Evolutionary conservation across 345 rosid genomes (phyloP).

Genomic region (Brassica incana): DNA sequence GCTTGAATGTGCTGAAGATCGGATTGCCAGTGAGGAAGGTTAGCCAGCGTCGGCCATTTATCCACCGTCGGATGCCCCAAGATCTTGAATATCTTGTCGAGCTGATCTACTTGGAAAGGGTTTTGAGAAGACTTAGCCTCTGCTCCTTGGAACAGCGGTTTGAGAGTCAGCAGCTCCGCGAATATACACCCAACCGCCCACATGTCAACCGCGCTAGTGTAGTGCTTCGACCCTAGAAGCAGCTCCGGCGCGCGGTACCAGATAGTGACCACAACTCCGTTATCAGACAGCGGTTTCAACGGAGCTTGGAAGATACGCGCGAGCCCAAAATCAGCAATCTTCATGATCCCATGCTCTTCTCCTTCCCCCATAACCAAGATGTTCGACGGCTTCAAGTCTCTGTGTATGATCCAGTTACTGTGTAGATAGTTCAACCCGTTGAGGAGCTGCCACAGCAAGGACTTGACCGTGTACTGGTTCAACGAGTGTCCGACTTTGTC

Average conservation of each 20-base stretch:
- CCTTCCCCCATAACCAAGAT: slow-evolving; percentile 99
- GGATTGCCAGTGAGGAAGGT: slow-evolving; percentile 86
- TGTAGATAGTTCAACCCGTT: slow-evolving; percentile 97
- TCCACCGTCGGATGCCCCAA: slow-evolving; percentile 93
- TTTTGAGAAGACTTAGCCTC: slow-evolving; percentile 81
- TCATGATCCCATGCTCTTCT: slow-evolving; percentile 94
- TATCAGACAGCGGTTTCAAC: slow-evolving; percentile 71
- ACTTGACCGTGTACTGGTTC: slow-evolving; percentile 84
- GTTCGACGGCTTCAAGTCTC: slow-evolving; percentile 97
- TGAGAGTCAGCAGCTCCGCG: slow-evolving; percentile 91
- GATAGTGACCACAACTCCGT: slow-evolving; percentile 97
- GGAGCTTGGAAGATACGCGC: slow-evolving; percentile 98
- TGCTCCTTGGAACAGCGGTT: slow-evolving; percentile 95
- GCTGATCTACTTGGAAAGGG: slow-evolving; percentile 96
- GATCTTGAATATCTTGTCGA: slow-evolving; percentile 97
- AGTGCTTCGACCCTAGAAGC: slow-evolving; percentile 97
- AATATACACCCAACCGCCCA: slow-evolving; percentile 99
- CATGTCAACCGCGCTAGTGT: slow-evolving; percentile 95
- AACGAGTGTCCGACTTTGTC: slow-evolving; percentile 70
- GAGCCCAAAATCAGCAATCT: slow-evolving; percentile 97
- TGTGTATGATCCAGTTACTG: slow-evolving; percentile 97
- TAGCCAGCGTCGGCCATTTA: slow-evolving; percentile 86
- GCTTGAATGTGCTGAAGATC: slow-evolving; percentile 82
- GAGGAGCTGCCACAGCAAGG: slow-evolving; percentile 96
- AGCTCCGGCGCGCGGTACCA: slow-evolving; percentile 99